These are phyloP conservation scores for Ramaria rubella DNA, from an alignment of 768 basidiomycete genomes.

Conservation along the genomic window DNA sequence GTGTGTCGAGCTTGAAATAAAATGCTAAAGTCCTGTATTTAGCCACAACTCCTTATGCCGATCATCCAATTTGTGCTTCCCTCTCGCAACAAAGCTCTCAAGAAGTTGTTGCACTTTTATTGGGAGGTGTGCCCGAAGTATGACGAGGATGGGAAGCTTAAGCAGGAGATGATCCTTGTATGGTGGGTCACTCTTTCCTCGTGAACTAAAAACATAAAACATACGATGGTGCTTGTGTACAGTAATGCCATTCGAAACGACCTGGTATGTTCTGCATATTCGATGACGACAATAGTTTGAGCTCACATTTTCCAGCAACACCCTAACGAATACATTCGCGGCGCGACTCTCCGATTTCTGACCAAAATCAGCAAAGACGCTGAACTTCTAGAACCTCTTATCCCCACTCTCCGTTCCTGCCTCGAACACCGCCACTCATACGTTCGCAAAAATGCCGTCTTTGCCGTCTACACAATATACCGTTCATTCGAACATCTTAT, in stretches of 20 bases:
- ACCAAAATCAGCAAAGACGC: conserved; percentile 92
- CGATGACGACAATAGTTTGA: not conserved
- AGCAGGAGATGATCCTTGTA: conserved; percentile 99
- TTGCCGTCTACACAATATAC: conserved; percentile 91
- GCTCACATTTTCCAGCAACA: conserved; percentile 65
- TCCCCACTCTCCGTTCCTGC: conserved; percentile 89
- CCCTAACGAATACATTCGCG: conserved; percentile 98
- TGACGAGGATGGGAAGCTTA: conserved; percentile 93
- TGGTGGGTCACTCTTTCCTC: conserved; percentile 53
- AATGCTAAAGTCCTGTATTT: conserved; percentile 2
- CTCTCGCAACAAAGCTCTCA: conserved; percentile 89
- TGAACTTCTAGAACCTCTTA: conserved; percentile 91
- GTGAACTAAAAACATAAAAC: not conserved
- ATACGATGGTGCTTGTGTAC: conserved; percentile 1
- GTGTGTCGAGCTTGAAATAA: not conserved
- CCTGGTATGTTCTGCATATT: conserved; percentile 50
- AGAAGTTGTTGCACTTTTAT: conserved; percentile 94
- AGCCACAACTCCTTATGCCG: conserved; percentile 95
- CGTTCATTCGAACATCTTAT: conserved; percentile 92
- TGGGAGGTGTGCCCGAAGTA: conserved; percentile 98
- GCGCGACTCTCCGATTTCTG: conserved; percentile 92
- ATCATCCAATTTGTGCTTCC: conserved; percentile 98
- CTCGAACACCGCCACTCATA: conserved; percentile 97
- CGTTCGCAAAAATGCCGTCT: conserved; percentile 97
- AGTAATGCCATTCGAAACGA: conserved; percentile 98